Base-by-base conservation (phyloP, 2,329 filamentous ascomycete genomes). In the Clarireedia hainanense region DNA sequence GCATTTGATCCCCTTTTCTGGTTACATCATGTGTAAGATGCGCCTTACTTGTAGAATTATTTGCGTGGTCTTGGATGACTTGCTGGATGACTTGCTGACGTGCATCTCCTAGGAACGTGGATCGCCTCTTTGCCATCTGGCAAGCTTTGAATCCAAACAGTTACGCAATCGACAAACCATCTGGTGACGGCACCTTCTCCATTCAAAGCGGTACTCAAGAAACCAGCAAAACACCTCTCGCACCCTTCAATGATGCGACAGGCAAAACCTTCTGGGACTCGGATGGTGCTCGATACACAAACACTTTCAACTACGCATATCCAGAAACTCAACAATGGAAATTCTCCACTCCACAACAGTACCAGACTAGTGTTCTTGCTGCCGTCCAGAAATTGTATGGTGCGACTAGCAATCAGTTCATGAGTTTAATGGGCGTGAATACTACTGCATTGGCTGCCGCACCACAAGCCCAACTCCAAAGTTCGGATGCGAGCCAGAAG, bases 71-170 rank as follows among this genome's bases (percentile, higher is more conserved):
- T 30, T 30, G 3, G 27, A 30, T 30, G 9, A 30, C 27, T 36
- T 49, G 1, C 24, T 53, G 2, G 27, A 30, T 30, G 27, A 30
- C 27, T 36, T 49, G 1, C 26, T 54, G 26, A 54, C n/a, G 14
- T 9, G 14, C 4, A 48, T 27, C n/a, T 1, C 1, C 17, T 10
- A 65, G 63, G 2, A 91, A 88, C 70, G 79, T 90, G 6, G 89
- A 95, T 65, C 81, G 89, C 2, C 70, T 88, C 27, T 81, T 90
- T 60, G 81, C 88, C 34, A 79, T 95, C 58, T 94, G 88, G 88
- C 88, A 94, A 72, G 75, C 78, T 1, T 70, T 94, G 14, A 80
- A 94, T 60, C 86, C 86, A 0, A 73, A 81, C 20, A 79, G 79
- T 27, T 92, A 84, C 72, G 79, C 90, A 5, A 72, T 76, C 23